Base-by-base conservation (phyloP, 176 grass and related monocot species). In the Eleusine indica region DNA sequence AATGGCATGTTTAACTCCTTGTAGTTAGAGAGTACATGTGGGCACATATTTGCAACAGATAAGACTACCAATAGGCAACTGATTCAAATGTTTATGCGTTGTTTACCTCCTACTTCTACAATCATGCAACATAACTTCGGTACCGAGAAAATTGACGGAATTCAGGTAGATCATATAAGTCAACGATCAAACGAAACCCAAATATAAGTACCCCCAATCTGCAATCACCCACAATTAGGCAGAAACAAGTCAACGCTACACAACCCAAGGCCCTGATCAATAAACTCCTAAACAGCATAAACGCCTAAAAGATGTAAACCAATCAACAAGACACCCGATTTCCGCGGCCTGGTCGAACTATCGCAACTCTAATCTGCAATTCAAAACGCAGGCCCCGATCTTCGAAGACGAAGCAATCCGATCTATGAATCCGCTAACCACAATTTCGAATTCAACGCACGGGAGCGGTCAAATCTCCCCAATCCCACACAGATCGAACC, bases 181-280 rank as follows among this genome's bases (percentile, higher is more conserved):
- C 68, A 78, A 43, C 69, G 52, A 70, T 66, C 78, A 39, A 82
- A 47, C 17, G 14, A 47, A 56, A 39, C 10, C 6, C 4, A 19
- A 14, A 15, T 74, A 87, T 35, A 35, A 35, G 32, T n/a, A 14
- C 12, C 41, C 61, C 51, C 51, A 74, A 82, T 40, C 3, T 19
- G 15, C 16, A 15, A 66, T 12, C 25, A 39, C 1, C 1, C 9
- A 35, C 5, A 0, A 39, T 51, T 57, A 57, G 6, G 9, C 44
- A 77, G 19, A 10, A 16, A 32, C 18, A 75, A 52, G 40, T 87
- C 79, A 87, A 79, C 75, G 75, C 29, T 15, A 6, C 49, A 58
- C 46, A 25, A 21, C 22, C 12, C 25, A 39, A 71, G 4, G 25
- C 1, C 32, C 35, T 2, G 32, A 76, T 62, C 51, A 35, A 35